phyloP scores from a whole-genome alignment of 1,284 basidiomycete species.

The Ceratobasidium theobromae region DNA sequence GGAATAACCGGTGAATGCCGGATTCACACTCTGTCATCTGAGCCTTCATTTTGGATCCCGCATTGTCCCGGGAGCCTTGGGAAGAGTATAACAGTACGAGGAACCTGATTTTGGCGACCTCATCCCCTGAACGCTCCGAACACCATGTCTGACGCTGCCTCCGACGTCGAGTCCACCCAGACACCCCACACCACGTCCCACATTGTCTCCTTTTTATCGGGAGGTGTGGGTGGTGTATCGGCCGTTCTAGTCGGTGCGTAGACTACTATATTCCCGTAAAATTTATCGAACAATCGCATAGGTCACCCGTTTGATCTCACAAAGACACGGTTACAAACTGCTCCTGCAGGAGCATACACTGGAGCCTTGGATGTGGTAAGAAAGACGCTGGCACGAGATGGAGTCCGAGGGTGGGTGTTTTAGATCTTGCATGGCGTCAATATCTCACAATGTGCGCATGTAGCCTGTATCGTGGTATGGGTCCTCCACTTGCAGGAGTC shows the following conservation, averaged over 20 bases:
- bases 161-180: slow-evolving; percentile 21
- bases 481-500: slow-evolving; percentile 93
- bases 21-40: slow-evolving; percentile 32
- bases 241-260: slow-evolving; percentile 84
- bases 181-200: slow-evolving; percentile 48
- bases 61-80: slow-evolving; percentile 23
- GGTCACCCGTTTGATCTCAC: slow-evolving; percentile 98
- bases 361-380: slow-evolving; percentile 93
- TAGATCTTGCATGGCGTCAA: background rate
- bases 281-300: slow-evolving; percentile 40
- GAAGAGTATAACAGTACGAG: slow-evolving; percentile 14
- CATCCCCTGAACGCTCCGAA: background rate
- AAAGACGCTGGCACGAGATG: slow-evolving; percentile 88
- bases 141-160: slow-evolving; percentile 32
- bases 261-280: background rate
- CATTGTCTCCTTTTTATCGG: slow-evolving; percentile 83
- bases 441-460: slow-evolving; percentile 42
- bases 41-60: slow-evolving; percentile 23
- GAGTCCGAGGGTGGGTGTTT: slow-evolving; percentile 72
- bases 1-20: slow-evolving; percentile 13
- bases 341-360: slow-evolving; percentile 84
- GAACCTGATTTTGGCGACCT: background rate
- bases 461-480: slow-evolving; percentile 94
- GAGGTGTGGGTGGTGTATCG: slow-evolving; percentile 87
- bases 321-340: slow-evolving; percentile 95